phyloP scores from a whole-genome alignment of 1,284 basidiomycete species.

The Leccinum variabile region DNA sequence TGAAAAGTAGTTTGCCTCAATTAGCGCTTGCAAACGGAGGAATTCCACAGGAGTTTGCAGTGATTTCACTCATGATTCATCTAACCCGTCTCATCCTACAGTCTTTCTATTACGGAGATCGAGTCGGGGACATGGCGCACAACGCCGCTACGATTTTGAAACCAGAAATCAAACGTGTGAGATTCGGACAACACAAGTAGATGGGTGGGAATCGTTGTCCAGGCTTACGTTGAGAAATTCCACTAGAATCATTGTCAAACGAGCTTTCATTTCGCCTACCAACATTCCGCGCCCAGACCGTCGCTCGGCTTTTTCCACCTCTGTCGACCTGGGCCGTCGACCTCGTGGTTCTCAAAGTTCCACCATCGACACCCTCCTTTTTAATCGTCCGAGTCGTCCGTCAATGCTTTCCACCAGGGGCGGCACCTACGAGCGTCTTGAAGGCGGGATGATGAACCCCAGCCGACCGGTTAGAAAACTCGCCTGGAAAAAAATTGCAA shows the following conservation, averaged over 20 bases:
- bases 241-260: too few relatives aligned
- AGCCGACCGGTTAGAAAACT: slow-evolving; percentile 39
- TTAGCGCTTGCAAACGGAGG: too few relatives aligned
- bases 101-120: too few relatives aligned
- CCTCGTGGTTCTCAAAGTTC: slow-evolving; percentile 25
- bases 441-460: slow-evolving; percentile 54
- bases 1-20: too few relatives aligned
- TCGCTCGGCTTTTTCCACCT: slow-evolving; percentile 31
- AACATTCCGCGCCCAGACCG: slow-evolving; percentile 25
- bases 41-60: too few relatives aligned
- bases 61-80: too few relatives aligned
- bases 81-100: too few relatives aligned
- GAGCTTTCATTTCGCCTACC: slow-evolving; percentile 2
- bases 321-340: slow-evolving; percentile 27
- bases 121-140: too few relatives aligned
- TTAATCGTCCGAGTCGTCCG: not conserved
- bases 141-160: too few relatives aligned
- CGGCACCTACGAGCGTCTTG: slow-evolving; percentile 62
- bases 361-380: not conserved
- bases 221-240: not conserved
- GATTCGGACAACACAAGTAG: not conserved
- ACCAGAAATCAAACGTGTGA: not conserved
- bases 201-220: not conserved
- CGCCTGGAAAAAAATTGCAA: slow-evolving; percentile 68
- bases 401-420: slow-evolving; percentile 41